Evolutionary conservation across 345 rosid genomes (phyloP), one percentile per base, ranked within the genome.

Genomic region (Viola odorata): DNA sequence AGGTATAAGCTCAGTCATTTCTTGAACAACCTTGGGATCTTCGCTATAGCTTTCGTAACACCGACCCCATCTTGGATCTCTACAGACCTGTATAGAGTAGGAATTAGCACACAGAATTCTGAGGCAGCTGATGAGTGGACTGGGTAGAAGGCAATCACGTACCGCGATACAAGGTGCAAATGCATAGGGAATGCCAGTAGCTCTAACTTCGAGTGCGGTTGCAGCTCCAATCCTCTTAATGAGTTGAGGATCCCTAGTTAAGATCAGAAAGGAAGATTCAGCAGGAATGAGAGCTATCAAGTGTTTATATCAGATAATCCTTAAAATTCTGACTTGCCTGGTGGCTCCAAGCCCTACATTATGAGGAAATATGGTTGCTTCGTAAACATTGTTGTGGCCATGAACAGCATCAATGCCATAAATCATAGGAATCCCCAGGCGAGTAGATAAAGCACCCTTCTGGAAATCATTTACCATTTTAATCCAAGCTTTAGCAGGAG

Each of bases 341-440:
- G 96, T 91, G 53, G 86, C 90, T 44, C 98, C 98, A 10, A 91
- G 84, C 6, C 91, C 95, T 8, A 91, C 66, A 53, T 91, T 91
- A 66, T 91, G 98, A 44, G 98, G 98, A 59, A 91, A 88, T 0
- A 91, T 64, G 8, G 98, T 91, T 8, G 96, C 91, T 7, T 85
- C 81, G 73, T 85, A 86, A 40, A 89, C 85, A 69, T 75, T 82
- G 74, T 70, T 87, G 70, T 89, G 84, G 12, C 96, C 95, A 65
- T 91, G 96, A 69, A 91, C 90, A 12, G 89, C 90, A 76, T 91
- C 98, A 53, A 91, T 77, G 37, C 92, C 86, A 64, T 91, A 89
- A n/a, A 91, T 80, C 82, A 85, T 40, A 2, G 95, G 98, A 75
- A 91, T 85, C 12, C 91, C 91, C 1, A 91, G 89, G 36, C 96